Percentiles rank a stretch among this genome's conserved stretches.
Conservation (phyloP, 495 filamentous ascomycete genomes). For the Podospora anserina region DNA sequence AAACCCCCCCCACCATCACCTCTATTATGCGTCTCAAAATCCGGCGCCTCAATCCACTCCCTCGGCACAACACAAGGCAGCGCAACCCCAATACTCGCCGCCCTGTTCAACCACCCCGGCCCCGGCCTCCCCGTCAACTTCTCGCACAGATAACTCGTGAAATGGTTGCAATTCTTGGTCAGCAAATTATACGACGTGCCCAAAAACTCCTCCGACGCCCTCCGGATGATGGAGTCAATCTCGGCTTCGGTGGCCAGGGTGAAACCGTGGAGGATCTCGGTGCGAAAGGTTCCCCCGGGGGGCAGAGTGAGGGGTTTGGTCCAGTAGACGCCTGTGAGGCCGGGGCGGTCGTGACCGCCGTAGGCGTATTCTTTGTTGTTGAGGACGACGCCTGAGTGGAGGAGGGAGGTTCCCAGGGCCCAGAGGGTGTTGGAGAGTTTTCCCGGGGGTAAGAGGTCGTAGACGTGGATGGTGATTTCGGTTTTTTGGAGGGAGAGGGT, state of each 20-base stretch:
- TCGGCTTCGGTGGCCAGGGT: slow-evolving; percentile 59
- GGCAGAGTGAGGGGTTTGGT: slow-evolving; percentile 64
- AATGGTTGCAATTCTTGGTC: slow-evolving; percentile 80
- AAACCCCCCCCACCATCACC: slow-evolving; percentile 58
- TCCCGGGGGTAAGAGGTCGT: slow-evolving; percentile 59
- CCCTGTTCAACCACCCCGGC: slow-evolving; percentile 73
- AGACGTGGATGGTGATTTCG: slow-evolving; percentile 73
- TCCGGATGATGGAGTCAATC: slow-evolving; percentile 62
- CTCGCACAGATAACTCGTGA: slow-evolving; percentile 66
- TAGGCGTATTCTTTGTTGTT: slow-evolving; percentile 74
- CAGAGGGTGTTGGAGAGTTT: slow-evolving; percentile 65
- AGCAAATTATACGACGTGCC: slow-evolving; percentile 73
- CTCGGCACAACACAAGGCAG: slow-evolving; percentile 75
- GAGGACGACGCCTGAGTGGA: slow-evolving; percentile 79
- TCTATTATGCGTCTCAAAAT: slow-evolving; percentile 52
- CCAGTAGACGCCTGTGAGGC: slow-evolving; percentile 73
- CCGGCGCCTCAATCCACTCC: slow-evolving; percentile 75
- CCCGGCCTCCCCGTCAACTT: slow-evolving; percentile 60
- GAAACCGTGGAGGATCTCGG: slow-evolving; percentile 69
- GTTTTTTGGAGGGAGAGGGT: slow-evolving; percentile 63
- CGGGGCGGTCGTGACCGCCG: slow-evolving; percentile 69
- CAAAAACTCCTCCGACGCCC: slow-evolving; percentile 62
- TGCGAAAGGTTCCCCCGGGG: slow-evolving; percentile 68
- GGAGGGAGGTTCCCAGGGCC: slow-evolving; percentile 65
- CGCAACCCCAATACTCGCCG: slow-evolving; percentile 69